These are phyloP conservation scores for Trichoderma asperelloides DNA, from an alignment of 495 filamentous ascomycete species.

Conservation along the genomic window DNA sequence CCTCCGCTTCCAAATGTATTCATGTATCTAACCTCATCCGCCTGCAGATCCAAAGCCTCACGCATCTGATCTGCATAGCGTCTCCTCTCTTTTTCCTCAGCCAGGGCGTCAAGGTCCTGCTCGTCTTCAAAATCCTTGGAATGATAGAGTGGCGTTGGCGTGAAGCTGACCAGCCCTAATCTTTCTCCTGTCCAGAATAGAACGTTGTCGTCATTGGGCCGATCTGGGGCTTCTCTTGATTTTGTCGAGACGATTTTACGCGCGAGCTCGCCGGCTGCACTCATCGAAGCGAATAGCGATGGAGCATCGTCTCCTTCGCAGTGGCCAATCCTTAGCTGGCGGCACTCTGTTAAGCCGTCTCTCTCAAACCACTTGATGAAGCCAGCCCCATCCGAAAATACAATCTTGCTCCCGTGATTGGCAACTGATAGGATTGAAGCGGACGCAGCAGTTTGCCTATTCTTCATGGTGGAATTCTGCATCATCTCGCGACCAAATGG, in stretches of 20 bases:
- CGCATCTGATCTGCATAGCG: constrained; percentile 64
- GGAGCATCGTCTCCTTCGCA: constrained; percentile 24
- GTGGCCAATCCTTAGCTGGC: constrained; percentile 61
- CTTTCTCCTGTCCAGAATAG: constrained; percentile 76
- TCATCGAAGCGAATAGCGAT: constrained; percentile 41
- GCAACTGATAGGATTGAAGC: constrained; percentile 78
- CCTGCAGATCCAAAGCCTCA: constrained; percentile 65
- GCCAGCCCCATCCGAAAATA: constrained; percentile 77
- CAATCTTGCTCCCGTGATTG: constrained; percentile 75
- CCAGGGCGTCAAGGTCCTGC: constrained; percentile 18
- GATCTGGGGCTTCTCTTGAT: constrained; percentile 25
- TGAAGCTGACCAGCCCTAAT: constrained; percentile 61
- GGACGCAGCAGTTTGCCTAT: constrained; percentile 72
- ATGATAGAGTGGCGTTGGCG: constrained; percentile 37
- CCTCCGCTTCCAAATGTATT: constrained; percentile 51
- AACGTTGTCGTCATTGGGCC: constrained; percentile 52
- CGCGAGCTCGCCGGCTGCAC: constrained; percentile 52
- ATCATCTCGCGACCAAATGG: constrained; percentile 23
- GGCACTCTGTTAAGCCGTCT: constrained; percentile 72
- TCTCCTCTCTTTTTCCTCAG: constrained; percentile 33
- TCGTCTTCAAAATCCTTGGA: constrained; percentile 42
- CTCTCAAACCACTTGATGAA: constrained; percentile 88
- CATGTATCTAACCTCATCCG: constrained; percentile 73
- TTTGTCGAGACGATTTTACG: constrained; percentile 62
- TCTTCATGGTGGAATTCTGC: constrained; percentile 46